Base-by-base conservation (phyloP, 768 basidiomycete species). In the Collybia sordida region DNA sequence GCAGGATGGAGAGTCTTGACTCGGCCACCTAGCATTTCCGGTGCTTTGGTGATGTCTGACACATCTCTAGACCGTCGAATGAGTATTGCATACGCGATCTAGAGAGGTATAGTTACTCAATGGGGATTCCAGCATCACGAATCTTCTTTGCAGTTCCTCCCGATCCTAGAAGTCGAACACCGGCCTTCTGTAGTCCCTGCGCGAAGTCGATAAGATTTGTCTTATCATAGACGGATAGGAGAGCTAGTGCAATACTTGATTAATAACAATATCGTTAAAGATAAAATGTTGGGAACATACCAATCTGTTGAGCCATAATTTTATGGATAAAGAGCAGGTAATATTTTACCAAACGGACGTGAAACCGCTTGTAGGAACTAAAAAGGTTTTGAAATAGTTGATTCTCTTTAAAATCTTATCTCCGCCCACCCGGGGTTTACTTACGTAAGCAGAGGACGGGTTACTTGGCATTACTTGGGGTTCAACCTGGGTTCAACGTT, bases 141-240 rank as follows among this genome's bases (percentile, higher is more conserved):
- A 99, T 96, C 70, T 90, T 92, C 72, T 96, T 98, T 31, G 97
- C 95, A 11, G 97, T 99, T 47, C 97, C 97, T 54, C 97, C 97
- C 24, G 94, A 97, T 44, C 94, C 97, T 15, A 99, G 73, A 9
- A 99, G 80, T 42, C 85, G 84, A 62, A 98, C 86, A 22, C 95
- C 95, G 39, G 86, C 81, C 43, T 78, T 75, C 50, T 82, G 77
- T 51, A 98, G 83, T n/a, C 86, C 90, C 57, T 82, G 79, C 19
- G 97, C 97, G 41, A 99, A 81, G 47, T 94, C 88, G 50, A 98
- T 68, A 42, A 99, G 82, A 62, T 85, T 82, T 43, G 88, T 81
- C 72, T 99, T 99, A 76, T 98, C 96, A 65, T 97, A 98, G 48
- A 98, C 97, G 24, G 94, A 97, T 45, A 99, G 73, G 48, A 99